Evolutionary conservation across 768 basidiomycete species (phyloP).

Genomic region (Serendipita sp.): DNA sequence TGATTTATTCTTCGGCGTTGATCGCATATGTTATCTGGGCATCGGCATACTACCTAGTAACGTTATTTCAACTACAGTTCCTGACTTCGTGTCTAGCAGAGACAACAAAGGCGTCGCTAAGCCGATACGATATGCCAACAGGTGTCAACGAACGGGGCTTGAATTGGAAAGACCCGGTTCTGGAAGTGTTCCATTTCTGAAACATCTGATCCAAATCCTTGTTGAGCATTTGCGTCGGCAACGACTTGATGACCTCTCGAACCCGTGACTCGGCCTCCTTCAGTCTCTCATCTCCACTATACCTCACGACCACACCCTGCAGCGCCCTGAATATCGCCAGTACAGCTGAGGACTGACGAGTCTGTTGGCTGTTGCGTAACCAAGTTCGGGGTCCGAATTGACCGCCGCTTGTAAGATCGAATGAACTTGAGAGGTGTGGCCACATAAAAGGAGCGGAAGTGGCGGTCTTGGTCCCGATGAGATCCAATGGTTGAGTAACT

Average conservation of each 20-base stretch:
- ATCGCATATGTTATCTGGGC: too few relatives aligned
- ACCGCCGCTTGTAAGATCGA: constrained; percentile 41
- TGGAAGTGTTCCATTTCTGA: constrained; percentile 35
- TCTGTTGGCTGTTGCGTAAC: constrained; percentile 54
- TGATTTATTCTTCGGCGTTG: too few relatives aligned
- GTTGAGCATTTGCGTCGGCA: constrained; percentile 77
- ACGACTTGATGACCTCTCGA: constrained; percentile 75
- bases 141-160: too few relatives aligned
- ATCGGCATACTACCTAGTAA: too few relatives aligned
- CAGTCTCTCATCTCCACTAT: constrained; percentile 57
- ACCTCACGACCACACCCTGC: constrained; percentile 26
- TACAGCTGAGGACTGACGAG: constrained; percentile 84
- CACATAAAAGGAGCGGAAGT: constrained; percentile 21
- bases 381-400: constrained; percentile 53
- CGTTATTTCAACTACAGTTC: too few relatives aligned
- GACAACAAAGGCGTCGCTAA: too few relatives aligned
- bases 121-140: too few relatives aligned
- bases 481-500: constrained; percentile 62
- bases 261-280: constrained; percentile 61
- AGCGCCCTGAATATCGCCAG: constrained; percentile 72
- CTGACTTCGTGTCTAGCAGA: too few relatives aligned
- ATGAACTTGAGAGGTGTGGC: neutral
- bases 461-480: constrained; percentile 29
- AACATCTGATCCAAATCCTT: constrained; percentile 90
- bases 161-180: neutral